Base-by-base conservation (phyloP, 768 basidiomycete species). In the Gymnopilus junonius region DNA sequence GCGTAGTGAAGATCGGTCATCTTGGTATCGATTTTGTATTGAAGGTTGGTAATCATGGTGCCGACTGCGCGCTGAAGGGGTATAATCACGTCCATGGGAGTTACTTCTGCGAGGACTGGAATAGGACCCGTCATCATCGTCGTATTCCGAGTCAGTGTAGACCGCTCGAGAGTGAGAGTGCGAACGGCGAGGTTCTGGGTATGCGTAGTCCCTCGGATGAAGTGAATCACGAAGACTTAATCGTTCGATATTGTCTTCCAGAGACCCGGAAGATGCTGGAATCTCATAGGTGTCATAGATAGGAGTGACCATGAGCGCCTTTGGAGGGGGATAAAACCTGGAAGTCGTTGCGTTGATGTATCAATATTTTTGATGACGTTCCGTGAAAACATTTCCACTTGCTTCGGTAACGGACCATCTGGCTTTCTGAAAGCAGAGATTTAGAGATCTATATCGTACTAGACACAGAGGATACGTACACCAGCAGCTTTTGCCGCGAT, bases 291-390 rank as follows among this genome's bases (percentile, higher is more conserved):
- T 63, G 21, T 73, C 70, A 50, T 73, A 73, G 43, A 73, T 67
- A 2, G 72, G 72, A 1, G 65, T 69, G 14, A 73, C 63, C 66
- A 70, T 69, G 20, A 73, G 60, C 20, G 67, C 70, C 35, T 61
- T 63, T 15, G 72, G 72, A 1, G 62, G 61, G 11, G 72, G 72
- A 57, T 66, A 68, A 40, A 73, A 73, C 59, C 71, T 70, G 58
- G 20, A 55, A 55, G 39, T 55, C 14, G 23, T 40, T 12, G 35
- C 0, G 35, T 23, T 4, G 35, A 40, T 2, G 17, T 15, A 55
- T 55, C 54, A 55, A 64, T 37, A 23, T 57, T 21, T 25, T 40
- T 54, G 21, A 31, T 7, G 39, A 48, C 32, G 8, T 45, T 58
- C 48, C 42, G 42, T 58, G 37, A 61, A 46, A 23, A 27, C 21